Evolutionary conservation across 1,284 basidiomycete species (phyloP), one percentile per base, ranked within the genome.

Genomic region (Puccinia sorghi): DNA sequence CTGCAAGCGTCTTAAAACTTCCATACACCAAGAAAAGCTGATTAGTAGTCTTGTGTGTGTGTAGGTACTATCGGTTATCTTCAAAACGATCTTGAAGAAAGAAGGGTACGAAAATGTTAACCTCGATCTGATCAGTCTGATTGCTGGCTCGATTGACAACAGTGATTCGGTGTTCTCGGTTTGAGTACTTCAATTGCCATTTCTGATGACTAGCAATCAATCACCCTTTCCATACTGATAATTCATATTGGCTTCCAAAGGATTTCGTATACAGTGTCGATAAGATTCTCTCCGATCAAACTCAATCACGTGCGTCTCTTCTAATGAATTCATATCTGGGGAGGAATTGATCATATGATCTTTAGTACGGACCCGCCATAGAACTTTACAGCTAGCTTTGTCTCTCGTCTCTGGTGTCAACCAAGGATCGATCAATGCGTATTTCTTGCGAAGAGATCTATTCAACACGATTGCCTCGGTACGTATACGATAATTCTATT

Each of bases 361-460:
- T n/a, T 0, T 75, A 82, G 81, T 80, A 9, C 13, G 46, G 11
- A 80, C 82, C n/a, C 82, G 82, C 0, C 81, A 83, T 69, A 74
- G 80, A 8, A 80, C 80, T 1, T 79, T 84, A 11, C 81, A 81
- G n/a, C 79, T 84, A 48, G 81, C 83, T 0, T 80, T 83, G 41
- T 66, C 81, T 22, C 13, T 83, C 25, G 83, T 83, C 41, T 59
- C 81, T 1, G 80, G 80, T 15, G 80, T 82, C 70, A 80, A 81
- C 72, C 81, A 82, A 50, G 80, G 80, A 17, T 80, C 81, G n/a
- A 79, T 83, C 39, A 82, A 80, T 69, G 81, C 83, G 57, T 83
- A 82, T 78, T 84, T 84, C 76, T 80, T 84, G 22, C 81, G 83
- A 11, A 81, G 83, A 37, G 83, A 84, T 81, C 77, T 83, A 27